phyloP scores from a whole-genome alignment of 352 stramenopile species.

The Saprolegnia parasitica region DNA sequence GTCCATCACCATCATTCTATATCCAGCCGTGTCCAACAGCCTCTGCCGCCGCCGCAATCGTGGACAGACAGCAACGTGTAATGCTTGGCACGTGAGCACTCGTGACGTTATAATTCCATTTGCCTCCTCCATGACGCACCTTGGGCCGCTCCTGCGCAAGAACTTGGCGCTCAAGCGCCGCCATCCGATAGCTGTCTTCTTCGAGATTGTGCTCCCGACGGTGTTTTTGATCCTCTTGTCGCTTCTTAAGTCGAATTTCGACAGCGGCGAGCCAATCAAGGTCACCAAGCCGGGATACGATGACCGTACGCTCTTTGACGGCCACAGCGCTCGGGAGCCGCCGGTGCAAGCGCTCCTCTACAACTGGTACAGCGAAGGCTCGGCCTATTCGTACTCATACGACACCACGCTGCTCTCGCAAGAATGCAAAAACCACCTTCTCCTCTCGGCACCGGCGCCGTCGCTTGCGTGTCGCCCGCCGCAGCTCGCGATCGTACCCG shows the following conservation, averaged over 20 bases:
- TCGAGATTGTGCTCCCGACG: constrained; percentile 57
- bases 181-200: constrained; percentile 41
- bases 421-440: background rate
- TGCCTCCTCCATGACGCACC: background rate
- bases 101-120: background rate
- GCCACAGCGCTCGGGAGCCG: background rate
- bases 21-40: too few species aligned
- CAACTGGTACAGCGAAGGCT: constrained; percentile 37
- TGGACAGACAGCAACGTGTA: background rate
- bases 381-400: constrained; percentile 36
- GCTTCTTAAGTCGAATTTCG: constrained; percentile 42
- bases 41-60: background rate
- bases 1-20: too few species aligned
- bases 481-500: constrained; percentile 52
- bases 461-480: constrained; percentile 46
- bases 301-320: background rate
- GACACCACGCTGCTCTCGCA: constrained; percentile 22
- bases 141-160: constrained; percentile 53
- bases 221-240: constrained; percentile 62
- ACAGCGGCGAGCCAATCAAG: background rate
- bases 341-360: constrained; percentile 32
- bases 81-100: background rate
- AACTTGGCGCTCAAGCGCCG: constrained; percentile 77
- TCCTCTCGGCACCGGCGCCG: constrained; percentile 18
- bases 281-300: background rate